A percentile compares a stretch with the other conserved stretches of the same genome.
Evolutionary conservation across 805 yeast species (phyloP).

Genomic region (Lachancea waltii): DNA sequence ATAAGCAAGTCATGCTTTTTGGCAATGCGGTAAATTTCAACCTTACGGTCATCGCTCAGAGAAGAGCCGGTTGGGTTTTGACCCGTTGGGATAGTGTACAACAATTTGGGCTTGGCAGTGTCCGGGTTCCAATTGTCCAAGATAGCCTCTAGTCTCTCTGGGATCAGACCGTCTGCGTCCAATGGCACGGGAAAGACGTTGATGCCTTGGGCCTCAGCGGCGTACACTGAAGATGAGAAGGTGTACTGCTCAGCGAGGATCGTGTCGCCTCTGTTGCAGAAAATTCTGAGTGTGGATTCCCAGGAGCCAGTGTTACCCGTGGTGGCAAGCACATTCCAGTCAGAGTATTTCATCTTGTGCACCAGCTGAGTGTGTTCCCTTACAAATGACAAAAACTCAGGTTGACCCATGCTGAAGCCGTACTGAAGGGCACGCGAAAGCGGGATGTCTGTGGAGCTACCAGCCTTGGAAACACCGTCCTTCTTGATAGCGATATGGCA

Average conservation of each 20-base stretch:
- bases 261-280: conserved; percentile 73
- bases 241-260: conserved; percentile 76
- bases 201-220: conserved; percentile 68
- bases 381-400: conserved; percentile 59
- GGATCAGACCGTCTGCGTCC: conserved; percentile 74
- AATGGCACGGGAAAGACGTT: conserved; percentile 65
- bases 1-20: conserved; percentile 80
- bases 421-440: conserved; percentile 86
- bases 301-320: conserved; percentile 89
- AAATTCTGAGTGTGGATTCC: conserved; percentile 76
- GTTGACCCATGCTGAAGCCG: conserved; percentile 78
- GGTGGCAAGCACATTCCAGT: conserved; percentile 68
- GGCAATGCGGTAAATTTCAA: conserved; percentile 66
- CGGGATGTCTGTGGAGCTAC: conserved; percentile 55
- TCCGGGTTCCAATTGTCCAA: conserved; percentile 64
- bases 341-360: conserved; percentile 43
- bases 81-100: conserved; percentile 92
- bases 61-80: conserved; percentile 97
- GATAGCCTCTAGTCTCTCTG: conserved; percentile 55
- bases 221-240: conserved; percentile 79
- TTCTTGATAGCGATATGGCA: conserved; percentile 20
- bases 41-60: conserved; percentile 68
- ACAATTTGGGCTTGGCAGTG: conserved; percentile 67
- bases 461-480: conserved; percentile 37
- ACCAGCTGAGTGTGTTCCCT: conserved; percentile 64